Evolutionary conservation across 1,284 basidiomycete species (phyloP), one percentile per base, ranked within the genome.

Genomic region (Moniliophthora roreri): DNA sequence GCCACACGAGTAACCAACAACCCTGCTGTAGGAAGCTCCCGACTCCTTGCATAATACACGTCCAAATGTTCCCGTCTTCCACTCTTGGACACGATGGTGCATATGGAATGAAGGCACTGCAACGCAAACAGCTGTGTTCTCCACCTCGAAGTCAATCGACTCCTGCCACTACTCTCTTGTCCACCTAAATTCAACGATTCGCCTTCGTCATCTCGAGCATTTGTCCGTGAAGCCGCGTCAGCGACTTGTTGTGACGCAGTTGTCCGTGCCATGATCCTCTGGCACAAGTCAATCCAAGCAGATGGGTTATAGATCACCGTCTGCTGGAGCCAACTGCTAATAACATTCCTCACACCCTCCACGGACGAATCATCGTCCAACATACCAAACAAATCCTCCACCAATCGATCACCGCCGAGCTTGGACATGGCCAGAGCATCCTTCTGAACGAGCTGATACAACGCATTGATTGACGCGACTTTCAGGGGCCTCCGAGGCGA

Each of bases 231-330:
- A 0, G 81, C 78, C 8, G 82, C 81, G 55, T 89, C 81, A 0
- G 79, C 78, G 9, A 84, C 83, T 58, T 85, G 88, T 61, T 93
- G 90, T 4, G 88, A 85, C 1, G 88, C 89, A 13, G 89, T 93
- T 15, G 90, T 91, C 8, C 88, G 79, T 4, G 90, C 87, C 92
- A 98, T 97, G 69, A 99, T 98, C 32, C 94, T 80, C 68, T 98
- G 95, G 65, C 96, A 99, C 1, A 99, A 77, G 65, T 97, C 95
- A 57, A 99, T 97, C 97, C 97, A 99, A 1, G 95, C 95, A 0
- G 89, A 93, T 0, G 97, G 95, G 57, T 95, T 93, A 50, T 91
- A 83, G 18, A 92, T 81, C 0, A 95, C 95, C 0, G 97, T 99
- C 69, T 98, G 95, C 58, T 90, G 84, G 9, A 99, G 77, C 97